Evolutionary conservation across 1,139 yeast species (phyloP).

Genomic region (Protomyces inundatus): DNA sequence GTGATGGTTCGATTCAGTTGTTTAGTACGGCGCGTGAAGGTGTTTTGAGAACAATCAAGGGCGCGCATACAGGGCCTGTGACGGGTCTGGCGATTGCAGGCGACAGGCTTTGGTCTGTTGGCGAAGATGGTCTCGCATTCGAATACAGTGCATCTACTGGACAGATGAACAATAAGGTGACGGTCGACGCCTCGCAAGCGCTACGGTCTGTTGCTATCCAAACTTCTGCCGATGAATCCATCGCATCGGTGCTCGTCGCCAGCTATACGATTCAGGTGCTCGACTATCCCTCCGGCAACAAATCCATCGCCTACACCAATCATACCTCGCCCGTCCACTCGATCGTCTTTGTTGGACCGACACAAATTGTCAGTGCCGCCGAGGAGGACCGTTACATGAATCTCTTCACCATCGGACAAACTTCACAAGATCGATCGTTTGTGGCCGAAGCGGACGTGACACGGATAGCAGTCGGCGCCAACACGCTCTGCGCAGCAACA

Average conservation of each 20-base stretch:
- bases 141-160: slow-evolving; percentile 55
- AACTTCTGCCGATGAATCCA: slow-evolving; percentile 55
- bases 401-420: slow-evolving; percentile 48
- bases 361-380: slow-evolving; percentile 58
- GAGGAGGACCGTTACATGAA: slow-evolving; percentile 73
- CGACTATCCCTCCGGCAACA: slow-evolving; percentile 36
- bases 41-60: slow-evolving; percentile 49
- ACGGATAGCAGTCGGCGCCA: slow-evolving; percentile 42
- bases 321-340: slow-evolving; percentile 62
- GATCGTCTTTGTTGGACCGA: slow-evolving; percentile 36
- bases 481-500: slow-evolving; percentile 53
- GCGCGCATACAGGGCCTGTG: slow-evolving; percentile 51
- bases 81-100: slow-evolving; percentile 45
- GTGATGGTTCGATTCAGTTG: slow-evolving; percentile 58
- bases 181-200: slow-evolving; percentile 34
- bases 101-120: slow-evolving; percentile 57
- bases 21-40: slow-evolving; percentile 65
- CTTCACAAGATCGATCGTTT: slow-evolving; percentile 47
- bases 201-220: slow-evolving; percentile 36
- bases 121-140: slow-evolving; percentile 54
- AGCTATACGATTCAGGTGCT: slow-evolving; percentile 35
- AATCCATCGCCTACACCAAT: slow-evolving; percentile 43
- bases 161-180: neutral
- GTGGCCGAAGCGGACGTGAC: slow-evolving; percentile 63
- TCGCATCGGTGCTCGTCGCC: slow-evolving; percentile 40